Evolutionary conservation across 2,329 filamentous ascomycete species (phyloP).

Genomic region (Botryosphaeria agaves): DNA sequence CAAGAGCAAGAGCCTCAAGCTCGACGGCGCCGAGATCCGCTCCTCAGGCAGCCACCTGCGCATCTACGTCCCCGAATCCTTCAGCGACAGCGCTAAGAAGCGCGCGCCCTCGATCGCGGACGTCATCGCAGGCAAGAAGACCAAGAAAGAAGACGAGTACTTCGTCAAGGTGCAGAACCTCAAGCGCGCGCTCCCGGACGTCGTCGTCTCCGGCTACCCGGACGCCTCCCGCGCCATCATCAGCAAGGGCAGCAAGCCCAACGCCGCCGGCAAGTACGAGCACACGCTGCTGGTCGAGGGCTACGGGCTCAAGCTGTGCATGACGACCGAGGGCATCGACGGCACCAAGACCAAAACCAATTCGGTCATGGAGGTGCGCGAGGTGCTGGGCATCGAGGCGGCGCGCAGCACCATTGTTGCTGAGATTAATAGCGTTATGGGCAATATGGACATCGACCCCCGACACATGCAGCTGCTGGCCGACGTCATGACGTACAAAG

Average conservation of each 20-base stretch:
- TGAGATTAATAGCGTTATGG: constrained; percentile 84
- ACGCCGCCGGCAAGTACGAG: constrained; percentile 43
- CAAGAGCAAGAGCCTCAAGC: constrained; percentile 68
- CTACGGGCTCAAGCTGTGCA: constrained; percentile 75
- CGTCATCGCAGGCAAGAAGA: too few species aligned
- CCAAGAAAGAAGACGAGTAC: constrained; percentile 44
- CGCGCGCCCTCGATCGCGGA: constrained; percentile 27
- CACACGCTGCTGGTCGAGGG: constrained; percentile 64
- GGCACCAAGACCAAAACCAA: constrained; percentile 62
- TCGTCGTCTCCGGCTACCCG: constrained; percentile 82
- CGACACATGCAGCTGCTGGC: constrained; percentile 95
- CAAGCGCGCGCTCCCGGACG: constrained; percentile 60
- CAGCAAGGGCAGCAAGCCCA: constrained; percentile 54
- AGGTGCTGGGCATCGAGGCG: constrained; percentile 88
- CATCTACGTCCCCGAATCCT: constrained; percentile 46
- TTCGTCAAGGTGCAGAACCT: constrained; percentile 70
- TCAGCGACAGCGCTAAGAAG: constrained; percentile 21
- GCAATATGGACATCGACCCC: constrained; percentile 86
- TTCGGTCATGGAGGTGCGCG: constrained; percentile 73
- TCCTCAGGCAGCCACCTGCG: constrained; percentile 44
- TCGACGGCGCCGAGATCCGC: constrained; percentile 47
- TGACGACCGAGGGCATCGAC: constrained; percentile 84
- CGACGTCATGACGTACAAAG: constrained; percentile 98
- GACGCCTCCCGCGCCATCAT: constrained; percentile 79
- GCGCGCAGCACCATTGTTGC: constrained; percentile 74